These are phyloP conservation scores for Leccinum subgranulosum DNA, from an alignment of 768 basidiomycete genomes.

Conservation along the genomic window DNA sequence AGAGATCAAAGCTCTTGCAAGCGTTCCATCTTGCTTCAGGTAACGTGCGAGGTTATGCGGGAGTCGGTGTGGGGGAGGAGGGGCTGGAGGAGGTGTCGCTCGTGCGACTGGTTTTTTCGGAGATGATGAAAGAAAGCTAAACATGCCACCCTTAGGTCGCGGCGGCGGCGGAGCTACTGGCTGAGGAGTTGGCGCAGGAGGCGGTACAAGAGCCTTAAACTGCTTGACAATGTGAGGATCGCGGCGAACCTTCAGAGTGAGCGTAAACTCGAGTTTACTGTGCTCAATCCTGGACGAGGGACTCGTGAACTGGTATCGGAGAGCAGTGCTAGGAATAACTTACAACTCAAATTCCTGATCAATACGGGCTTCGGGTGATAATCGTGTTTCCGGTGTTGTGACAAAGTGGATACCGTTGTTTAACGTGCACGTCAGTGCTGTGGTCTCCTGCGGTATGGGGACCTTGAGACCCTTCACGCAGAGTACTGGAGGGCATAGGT, in stretches of 20 bases:
- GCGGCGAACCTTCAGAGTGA: conserved; percentile 81
- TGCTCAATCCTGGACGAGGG: conserved; percentile 69
- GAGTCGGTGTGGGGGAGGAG: conserved; percentile 41
- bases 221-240: conserved; percentile 84
- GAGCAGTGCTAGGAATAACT: conserved; percentile 26
- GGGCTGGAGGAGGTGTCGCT: conserved; percentile 33
- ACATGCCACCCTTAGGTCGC: conserved; percentile 61
- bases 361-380: conserved; percentile 58
- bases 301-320: not conserved
- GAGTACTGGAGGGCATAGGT: conserved; percentile 49
- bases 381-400: conserved; percentile 75
- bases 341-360: conserved; percentile 92
- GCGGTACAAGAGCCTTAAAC: conserved; percentile 59
- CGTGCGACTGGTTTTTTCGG: conserved; percentile 64
- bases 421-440: conserved; percentile 78
- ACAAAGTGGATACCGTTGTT: conserved; percentile 98
- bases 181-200: conserved; percentile 42
- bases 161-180: conserved; percentile 40
- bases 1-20: conserved; percentile 82
- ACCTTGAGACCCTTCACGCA: conserved; percentile 70
- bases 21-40: conserved; percentile 80
- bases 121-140: conserved; percentile 72
- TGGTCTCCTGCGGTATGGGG: conserved; percentile 75
- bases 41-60: conserved; percentile 80
- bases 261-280: conserved; percentile 91